phyloP scores from a whole-genome alignment of 2,329 filamentous ascomycete genomes.

The Ophiostoma perfectum region DNA sequence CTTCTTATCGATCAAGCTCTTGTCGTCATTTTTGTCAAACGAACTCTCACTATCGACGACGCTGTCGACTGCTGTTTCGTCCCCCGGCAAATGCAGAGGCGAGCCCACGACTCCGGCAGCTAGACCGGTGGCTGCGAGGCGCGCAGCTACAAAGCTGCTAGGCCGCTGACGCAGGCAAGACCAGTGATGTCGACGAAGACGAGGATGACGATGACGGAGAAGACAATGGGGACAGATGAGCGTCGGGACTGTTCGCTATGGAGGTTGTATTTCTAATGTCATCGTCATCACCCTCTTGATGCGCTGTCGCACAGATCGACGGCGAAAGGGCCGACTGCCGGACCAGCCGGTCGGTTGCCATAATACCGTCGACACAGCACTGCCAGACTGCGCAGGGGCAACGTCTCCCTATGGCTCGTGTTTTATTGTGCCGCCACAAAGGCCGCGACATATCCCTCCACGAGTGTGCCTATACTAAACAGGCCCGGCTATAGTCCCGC shows the following conservation, averaged over 20 bases:
- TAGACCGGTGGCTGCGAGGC: conserved; percentile 16
- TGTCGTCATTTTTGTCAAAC: too few relatives aligned
- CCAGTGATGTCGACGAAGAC: too few relatives aligned
- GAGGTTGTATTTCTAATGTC: too few relatives aligned
- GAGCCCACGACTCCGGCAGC: conserved; percentile 17
- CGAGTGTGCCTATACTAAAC: conserved; percentile 29
- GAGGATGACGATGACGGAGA: too few relatives aligned
- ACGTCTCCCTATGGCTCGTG: background rate
- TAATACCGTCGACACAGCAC: conserved; percentile 19
- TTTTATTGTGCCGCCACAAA: background rate
- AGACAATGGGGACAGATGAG: too few relatives aligned
- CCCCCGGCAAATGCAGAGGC: conserved; percentile 3
- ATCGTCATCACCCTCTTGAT: too few relatives aligned
- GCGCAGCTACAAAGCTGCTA: background rate
- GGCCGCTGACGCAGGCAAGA: background rate
- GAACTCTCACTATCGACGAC: too few relatives aligned
- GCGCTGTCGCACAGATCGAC: too few relatives aligned
- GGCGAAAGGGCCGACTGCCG: conserved; percentile 25
- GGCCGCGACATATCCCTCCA: conserved; percentile 31
- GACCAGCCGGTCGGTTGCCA: conserved; percentile 21
- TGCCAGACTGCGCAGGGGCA: background rate
- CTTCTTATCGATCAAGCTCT: too few relatives aligned
- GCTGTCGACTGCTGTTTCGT: too few relatives aligned
- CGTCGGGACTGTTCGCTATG: too few relatives aligned
- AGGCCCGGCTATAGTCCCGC: conserved; percentile 28